phyloP scores from a whole-genome alignment of 306 rosid species.

The Vachellia collinsii region DNA sequence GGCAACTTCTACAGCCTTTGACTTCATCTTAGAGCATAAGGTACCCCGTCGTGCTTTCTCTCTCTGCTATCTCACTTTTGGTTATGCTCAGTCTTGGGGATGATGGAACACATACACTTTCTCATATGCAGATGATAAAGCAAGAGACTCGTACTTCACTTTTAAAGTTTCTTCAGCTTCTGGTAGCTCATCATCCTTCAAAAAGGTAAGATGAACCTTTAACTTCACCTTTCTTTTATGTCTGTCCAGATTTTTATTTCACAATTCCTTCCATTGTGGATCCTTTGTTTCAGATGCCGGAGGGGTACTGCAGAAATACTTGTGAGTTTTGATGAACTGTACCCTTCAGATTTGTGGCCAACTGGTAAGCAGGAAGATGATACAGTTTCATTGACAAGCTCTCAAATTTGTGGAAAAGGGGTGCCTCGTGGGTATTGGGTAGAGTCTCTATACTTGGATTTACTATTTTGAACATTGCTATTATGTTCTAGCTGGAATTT shows the following conservation, averaged over 20 bases:
- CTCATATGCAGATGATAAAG: conserved; percentile 72
- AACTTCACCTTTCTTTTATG: conserved; percentile 33
- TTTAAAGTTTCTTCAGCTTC: conserved; percentile 84
- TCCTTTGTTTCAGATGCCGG: conserved; percentile 74
- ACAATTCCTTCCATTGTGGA: conserved; percentile 33
- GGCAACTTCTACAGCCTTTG: conserved; percentile 88
- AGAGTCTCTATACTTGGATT: conserved; percentile 37
- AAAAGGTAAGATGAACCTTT: conserved; percentile 56
- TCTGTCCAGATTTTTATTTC: conserved; percentile 23
- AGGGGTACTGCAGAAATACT: conserved; percentile 90
- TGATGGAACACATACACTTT: conserved; percentile 31
- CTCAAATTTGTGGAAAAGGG: conserved; percentile 88
- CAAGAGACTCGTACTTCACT: conserved; percentile 79
- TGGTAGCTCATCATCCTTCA: conserved; percentile 93
- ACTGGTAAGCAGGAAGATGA: conserved; percentile 49
- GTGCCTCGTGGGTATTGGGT: conserved; percentile 99
- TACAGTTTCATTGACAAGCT: conserved; percentile 44
- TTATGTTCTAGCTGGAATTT: conserved; percentile 16
- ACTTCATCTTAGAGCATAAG: conserved; percentile 78
- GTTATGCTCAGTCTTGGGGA: conserved; percentile 27
- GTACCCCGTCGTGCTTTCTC: conserved; percentile 42
- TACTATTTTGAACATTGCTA: conserved; percentile 31
- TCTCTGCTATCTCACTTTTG: conserved; percentile 27
- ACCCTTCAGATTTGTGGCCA: conserved; percentile 56
- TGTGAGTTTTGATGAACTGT: conserved; percentile 80